Conservation (phyloP, 1,284 basidiomycete species). For the Cryptococcus maquisensis region DNA sequence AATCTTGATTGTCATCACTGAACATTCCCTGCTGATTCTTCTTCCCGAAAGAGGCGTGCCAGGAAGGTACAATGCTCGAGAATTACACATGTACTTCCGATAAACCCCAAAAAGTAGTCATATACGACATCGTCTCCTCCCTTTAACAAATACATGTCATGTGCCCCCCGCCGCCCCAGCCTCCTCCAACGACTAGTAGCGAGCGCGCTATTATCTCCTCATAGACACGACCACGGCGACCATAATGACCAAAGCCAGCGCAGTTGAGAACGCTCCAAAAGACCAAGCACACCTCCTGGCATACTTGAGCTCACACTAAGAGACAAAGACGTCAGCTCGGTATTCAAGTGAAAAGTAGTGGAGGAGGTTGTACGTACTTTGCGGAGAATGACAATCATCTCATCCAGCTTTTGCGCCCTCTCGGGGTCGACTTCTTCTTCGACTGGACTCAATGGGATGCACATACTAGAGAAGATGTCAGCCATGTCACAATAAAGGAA, state of each 20-base stretch:
- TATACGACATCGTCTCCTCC: no score
- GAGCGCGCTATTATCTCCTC: background rate
- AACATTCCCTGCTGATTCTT: no score
- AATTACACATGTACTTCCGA: no score
- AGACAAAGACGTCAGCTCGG: background rate
- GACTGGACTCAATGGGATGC: conserved; percentile 26
- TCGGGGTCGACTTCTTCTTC: conserved; percentile 36
- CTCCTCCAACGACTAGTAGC: no score
- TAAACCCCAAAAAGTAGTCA: no score
- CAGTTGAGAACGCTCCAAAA: conserved; percentile 15
- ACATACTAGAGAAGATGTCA: conserved; percentile 18
- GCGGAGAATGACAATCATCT: conserved; percentile 26
- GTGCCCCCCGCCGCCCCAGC: no score
- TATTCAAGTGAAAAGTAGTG: background rate
- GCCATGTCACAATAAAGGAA: background rate
- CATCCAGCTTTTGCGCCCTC: conserved; percentile 36
- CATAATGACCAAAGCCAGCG: conserved; percentile 16
- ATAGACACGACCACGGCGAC: conserved; percentile 8
- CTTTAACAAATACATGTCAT: no score
- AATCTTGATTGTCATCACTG: no score
- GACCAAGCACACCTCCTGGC: conserved; percentile 34
- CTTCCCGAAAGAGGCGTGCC: no score
- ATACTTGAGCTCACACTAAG: conserved; percentile 43
- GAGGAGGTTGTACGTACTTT: conserved; percentile 20
- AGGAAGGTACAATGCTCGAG: no score